Percentiles rank a stretch among this genome's conserved stretches.
These are phyloP conservation scores for Echinosophora koreensis DNA, from an alignment of 306 rosid genomes.

Conservation along the genomic window DNA sequence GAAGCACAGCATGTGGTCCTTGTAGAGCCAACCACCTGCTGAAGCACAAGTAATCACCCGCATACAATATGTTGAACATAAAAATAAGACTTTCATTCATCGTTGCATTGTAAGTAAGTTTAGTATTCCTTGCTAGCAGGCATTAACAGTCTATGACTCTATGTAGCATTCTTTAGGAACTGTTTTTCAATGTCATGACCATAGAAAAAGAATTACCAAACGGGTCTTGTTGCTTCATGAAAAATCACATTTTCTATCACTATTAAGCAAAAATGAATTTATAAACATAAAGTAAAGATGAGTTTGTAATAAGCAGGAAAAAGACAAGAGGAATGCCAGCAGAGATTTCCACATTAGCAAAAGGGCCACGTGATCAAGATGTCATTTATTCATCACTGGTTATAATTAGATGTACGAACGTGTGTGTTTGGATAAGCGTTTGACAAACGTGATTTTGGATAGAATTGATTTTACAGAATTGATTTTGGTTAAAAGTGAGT, in stretches of 20 bases:
- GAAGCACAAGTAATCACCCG: slow-evolving; percentile 96
- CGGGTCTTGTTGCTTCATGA: not conserved
- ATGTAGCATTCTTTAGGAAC: not conserved
- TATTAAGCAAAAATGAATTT: not conserved
- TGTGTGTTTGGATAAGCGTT: no score
- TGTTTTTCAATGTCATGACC: slow-evolving; percentile 8
- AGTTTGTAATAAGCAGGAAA: no score
- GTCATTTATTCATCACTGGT: no score
- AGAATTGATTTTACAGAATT: no score
- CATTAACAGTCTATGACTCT: not conserved
- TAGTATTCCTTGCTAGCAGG: slow-evolving; percentile 4
- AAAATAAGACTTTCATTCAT: slow-evolving; percentile 77
- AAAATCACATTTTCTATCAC: slow-evolving; percentile 5
- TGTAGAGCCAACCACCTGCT: slow-evolving; percentile 94
- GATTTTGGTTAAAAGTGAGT: no score
- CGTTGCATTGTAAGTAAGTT: slow-evolving; percentile 73
- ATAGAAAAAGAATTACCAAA: not conserved
- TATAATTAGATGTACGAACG: no score
- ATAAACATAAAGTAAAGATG: no score
- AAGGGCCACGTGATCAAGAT: no score
- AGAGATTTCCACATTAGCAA: no score
- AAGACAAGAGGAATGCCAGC: no score
- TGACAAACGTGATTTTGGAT: no score
- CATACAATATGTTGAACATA: slow-evolving; percentile 86
- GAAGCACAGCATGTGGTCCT: slow-evolving; percentile 94